phyloP scores from a whole-genome alignment of 2,329 filamentous ascomycete genomes.

The Ceratocystis ficicola region DNA sequence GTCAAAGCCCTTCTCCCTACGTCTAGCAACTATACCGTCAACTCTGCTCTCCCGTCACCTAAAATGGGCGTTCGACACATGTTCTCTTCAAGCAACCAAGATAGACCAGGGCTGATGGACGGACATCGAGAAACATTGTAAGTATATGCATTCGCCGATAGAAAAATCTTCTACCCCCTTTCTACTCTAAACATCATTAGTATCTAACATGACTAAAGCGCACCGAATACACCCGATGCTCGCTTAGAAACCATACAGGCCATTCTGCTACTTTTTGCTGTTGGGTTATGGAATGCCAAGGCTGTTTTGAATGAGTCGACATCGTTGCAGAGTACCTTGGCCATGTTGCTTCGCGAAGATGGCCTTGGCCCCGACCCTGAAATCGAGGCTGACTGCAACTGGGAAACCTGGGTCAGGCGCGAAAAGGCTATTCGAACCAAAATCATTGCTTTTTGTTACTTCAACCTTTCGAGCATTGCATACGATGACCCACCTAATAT shows the following conservation, averaged over 20 bases:
- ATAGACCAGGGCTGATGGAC: conserved; percentile 45
- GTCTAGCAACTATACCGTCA: conserved; percentile 46
- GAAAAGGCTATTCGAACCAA: conserved; percentile 48
- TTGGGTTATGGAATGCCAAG: conserved; percentile 50
- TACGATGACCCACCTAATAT: conserved; percentile 46
- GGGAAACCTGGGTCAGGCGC: conserved; percentile 48
- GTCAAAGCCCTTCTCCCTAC: conserved; percentile 46
- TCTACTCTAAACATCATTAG: no score
- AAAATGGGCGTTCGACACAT: conserved; percentile 46
- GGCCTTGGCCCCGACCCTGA: conserved; percentile 31
- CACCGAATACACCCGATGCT: conserved; percentile 46
- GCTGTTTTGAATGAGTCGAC: conserved; percentile 48
- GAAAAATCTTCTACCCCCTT: not conserved
- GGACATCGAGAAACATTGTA: conserved; percentile 49
- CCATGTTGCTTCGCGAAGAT: conserved; percentile 47
- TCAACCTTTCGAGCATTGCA: conserved; percentile 49
- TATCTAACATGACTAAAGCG: conserved; percentile 30
- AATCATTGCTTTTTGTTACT: conserved; percentile 49
- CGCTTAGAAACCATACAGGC: conserved; percentile 54
- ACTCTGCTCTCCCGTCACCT: conserved; percentile 47
- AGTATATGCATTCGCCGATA: conserved; percentile 27
- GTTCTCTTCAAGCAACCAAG: conserved; percentile 46
- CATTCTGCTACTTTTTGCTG: conserved; percentile 47
- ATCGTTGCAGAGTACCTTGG: conserved; percentile 46
- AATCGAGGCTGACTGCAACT: conserved; percentile 29